Evolutionary conservation across 768 basidiomycete genomes (phyloP).

Genomic region (Leccinum incarnatum): DNA sequence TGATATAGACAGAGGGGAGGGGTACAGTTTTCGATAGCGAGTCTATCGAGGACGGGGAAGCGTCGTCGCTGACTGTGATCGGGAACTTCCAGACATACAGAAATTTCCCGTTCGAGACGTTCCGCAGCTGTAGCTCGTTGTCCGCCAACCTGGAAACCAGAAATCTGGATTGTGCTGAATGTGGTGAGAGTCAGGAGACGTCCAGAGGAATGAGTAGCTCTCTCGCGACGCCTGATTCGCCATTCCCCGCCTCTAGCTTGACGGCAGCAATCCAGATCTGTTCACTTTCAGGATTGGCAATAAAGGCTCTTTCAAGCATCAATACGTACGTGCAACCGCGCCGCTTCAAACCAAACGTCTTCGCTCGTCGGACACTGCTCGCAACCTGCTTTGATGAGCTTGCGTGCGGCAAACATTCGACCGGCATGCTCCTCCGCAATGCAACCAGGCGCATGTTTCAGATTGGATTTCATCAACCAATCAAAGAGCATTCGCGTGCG

Average conservation of each 20-base stretch:
- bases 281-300: slow-evolving; percentile 95
- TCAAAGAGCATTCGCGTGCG: slow-evolving; percentile 95
- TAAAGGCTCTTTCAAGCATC: slow-evolving; percentile 85
- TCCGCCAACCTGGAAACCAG: slow-evolving; percentile 93
- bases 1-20: too few relatives aligned
- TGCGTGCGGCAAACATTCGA: slow-evolving; percentile 91
- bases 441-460: slow-evolving; percentile 98
- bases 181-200: not conserved
- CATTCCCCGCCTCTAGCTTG: slow-evolving; percentile 95
- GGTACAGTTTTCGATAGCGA: too few relatives aligned
- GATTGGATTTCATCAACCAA: slow-evolving; percentile 94
- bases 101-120: slow-evolving; percentile 85
- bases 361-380: slow-evolving; percentile 96
- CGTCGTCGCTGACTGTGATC: slow-evolving; percentile 75
- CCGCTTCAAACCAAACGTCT: slow-evolving; percentile 98
- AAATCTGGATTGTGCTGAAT: slow-evolving; percentile 73
- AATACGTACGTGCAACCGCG: slow-evolving; percentile 77
- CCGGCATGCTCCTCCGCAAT: slow-evolving; percentile 99
- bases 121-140: slow-evolving; percentile 90
- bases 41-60: too few relatives aligned
- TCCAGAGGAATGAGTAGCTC: slow-evolving; percentile 68
- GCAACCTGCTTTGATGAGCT: slow-evolving; percentile 90
- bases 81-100: slow-evolving; percentile 97
- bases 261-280: slow-evolving; percentile 97
- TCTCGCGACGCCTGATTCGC: slow-evolving; percentile 80